Conservation (phyloP, 1,139 yeast genomes). For the Kurtzmaniella quercitrusa region DNA sequence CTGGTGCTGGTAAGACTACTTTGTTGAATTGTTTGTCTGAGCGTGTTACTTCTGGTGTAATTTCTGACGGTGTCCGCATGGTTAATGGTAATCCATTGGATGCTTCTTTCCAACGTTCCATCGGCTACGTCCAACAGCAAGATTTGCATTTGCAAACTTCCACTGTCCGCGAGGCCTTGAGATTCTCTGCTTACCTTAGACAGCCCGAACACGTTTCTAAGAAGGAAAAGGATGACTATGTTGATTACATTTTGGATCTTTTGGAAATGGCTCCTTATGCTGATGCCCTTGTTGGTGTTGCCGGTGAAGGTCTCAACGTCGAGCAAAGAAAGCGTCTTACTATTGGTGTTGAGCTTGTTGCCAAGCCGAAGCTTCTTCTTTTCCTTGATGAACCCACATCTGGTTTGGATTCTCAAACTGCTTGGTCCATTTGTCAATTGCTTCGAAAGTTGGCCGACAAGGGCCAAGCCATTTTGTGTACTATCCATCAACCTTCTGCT, state of each 20-base stretch:
- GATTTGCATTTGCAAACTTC: constrained; percentile 34
- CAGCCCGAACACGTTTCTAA: constrained; percentile 26
- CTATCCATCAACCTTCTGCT: constrained; percentile 84
- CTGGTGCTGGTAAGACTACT: constrained; percentile 35
- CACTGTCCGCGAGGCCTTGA: constrained; percentile 36
- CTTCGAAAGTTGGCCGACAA: constrained; percentile 72
- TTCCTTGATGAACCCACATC: constrained; percentile 39
- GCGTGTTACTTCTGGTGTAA: constrained; percentile 30
- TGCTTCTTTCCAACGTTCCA: constrained; percentile 31
- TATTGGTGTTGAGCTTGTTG: constrained; percentile 38
- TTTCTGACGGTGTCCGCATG: constrained; percentile 32
- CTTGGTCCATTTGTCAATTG: constrained; percentile 79
- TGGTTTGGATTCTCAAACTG: constrained; percentile 45
- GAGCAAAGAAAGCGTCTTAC: constrained; percentile 32
- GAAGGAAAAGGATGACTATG: constrained; percentile 30
- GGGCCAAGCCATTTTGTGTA: constrained; percentile 82
- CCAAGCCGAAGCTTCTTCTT: constrained; percentile 33
- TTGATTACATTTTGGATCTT: constrained; percentile 32
- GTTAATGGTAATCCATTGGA: constrained; percentile 33
- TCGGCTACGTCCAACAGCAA: constrained; percentile 40
- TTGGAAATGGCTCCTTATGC: constrained; percentile 33
- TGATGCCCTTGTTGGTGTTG: constrained; percentile 37
- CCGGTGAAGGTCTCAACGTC: constrained; percentile 27
- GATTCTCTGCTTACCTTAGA: constrained; percentile 33
- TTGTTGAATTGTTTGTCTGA: constrained; percentile 30